Conservation (phyloP, 176 grass and related monocot genomes). For the Bothriochloa decipiens region DNA sequence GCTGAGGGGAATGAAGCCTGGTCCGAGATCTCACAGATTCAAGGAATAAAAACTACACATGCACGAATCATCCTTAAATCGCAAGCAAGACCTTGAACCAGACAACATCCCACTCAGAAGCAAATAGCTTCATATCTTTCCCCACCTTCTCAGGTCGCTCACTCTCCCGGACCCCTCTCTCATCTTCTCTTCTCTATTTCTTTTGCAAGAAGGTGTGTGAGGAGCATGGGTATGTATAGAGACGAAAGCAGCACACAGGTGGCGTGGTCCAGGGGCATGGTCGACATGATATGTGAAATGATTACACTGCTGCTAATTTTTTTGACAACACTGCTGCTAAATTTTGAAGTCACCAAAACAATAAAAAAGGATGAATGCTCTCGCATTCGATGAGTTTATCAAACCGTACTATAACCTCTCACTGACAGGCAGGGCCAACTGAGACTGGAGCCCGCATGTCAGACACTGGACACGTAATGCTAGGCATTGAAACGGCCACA, state of each 20-base stretch:
- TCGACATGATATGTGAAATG: slow-evolving; percentile 94
- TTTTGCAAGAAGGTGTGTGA: slow-evolving; percentile 39
- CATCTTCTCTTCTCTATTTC: slow-evolving; percentile 6
- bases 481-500: neutral
- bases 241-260: slow-evolving; percentile 26
- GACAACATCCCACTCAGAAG: slow-evolving; percentile 97
- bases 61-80: slow-evolving; percentile 29
- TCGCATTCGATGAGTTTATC: neutral
- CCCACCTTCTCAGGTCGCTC: neutral
- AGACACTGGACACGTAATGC: neutral
- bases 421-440: neutral
- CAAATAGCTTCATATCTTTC: slow-evolving; percentile 68
- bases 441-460: neutral
- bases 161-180: neutral
- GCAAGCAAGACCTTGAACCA: slow-evolving; percentile 72
- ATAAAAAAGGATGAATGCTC: neutral
- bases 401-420: neutral
- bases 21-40: slow-evolving; percentile 70
- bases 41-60: neutral
- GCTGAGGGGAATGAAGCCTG: slow-evolving; percentile 99
- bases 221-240: slow-evolving; percentile 59
- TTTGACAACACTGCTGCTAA: slow-evolving; percentile 23
- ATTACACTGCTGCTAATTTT: slow-evolving; percentile 54
- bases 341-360: slow-evolving; percentile 43
- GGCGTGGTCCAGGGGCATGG: slow-evolving; percentile 40